Percentiles rank a stretch among this genome's conserved stretches.
Evolutionary conservation across 202 grass and related monocot species (phyloP).

Genomic region (Hordeum pubiflorum): DNA sequence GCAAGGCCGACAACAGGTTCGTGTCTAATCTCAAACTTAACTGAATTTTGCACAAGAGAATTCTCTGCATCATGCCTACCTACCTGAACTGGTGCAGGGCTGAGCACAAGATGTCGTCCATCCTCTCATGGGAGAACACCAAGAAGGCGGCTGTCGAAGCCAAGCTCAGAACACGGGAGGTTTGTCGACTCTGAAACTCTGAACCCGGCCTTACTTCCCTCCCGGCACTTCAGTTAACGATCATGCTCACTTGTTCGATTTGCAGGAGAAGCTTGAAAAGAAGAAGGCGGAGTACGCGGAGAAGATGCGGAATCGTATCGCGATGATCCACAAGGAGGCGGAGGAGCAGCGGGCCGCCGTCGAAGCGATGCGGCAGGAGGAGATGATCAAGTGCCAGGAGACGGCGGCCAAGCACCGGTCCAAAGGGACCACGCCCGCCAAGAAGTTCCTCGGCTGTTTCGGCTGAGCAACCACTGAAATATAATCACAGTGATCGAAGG

Average conservation of each 20-base stretch:
- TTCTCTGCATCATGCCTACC: background rate
- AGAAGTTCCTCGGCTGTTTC: constrained; percentile 19
- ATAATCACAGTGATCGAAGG: no score
- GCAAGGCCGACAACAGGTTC: constrained; percentile 55
- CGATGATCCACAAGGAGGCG: constrained; percentile 35
- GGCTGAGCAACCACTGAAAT: background rate
- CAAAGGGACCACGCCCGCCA: constrained; percentile 13
- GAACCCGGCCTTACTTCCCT: no score
- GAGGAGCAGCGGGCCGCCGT: constrained; percentile 36
- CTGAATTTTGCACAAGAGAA: background rate
- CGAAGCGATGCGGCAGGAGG: constrained; percentile 13
- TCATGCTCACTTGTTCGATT: background rate
- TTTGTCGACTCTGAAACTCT: background rate
- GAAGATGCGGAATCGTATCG: constrained; percentile 41
- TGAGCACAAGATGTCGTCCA: constrained; percentile 46
- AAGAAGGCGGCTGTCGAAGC: constrained; percentile 40
- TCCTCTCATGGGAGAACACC: constrained; percentile 55
- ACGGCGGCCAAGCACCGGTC: constrained; percentile 14
- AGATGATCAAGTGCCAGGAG: constrained; percentile 26
- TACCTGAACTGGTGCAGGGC: background rate
- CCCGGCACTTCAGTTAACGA: background rate
- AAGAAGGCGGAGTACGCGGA: constrained; percentile 34
- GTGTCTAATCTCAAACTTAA: no score
- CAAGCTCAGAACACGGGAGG: constrained; percentile 45
- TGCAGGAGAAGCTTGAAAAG: constrained; percentile 40